Evolutionary conservation across 2,329 filamentous ascomycete genomes (phyloP).

Genomic region (Colletotrichum tamarilloi): DNA sequence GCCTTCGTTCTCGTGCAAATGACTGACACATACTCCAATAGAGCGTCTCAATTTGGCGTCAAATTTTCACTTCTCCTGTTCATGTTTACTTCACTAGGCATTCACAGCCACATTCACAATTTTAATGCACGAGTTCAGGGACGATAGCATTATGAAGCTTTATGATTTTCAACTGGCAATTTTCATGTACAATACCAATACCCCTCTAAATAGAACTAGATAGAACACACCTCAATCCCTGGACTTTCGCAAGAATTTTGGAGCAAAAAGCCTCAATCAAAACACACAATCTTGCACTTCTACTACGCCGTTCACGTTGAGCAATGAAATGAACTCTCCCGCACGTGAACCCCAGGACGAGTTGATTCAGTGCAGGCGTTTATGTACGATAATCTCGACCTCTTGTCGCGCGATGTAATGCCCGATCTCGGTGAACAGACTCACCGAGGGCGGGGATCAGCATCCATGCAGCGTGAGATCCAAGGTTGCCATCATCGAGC

Average conservation of each 20-base stretch:
- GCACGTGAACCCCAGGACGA: too few species aligned
- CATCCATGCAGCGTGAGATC: constrained; percentile 26
- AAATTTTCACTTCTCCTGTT: not conserved
- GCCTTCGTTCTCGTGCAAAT: not conserved
- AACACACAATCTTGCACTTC: too few species aligned
- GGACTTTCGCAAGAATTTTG: too few species aligned
- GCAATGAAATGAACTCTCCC: too few species aligned
- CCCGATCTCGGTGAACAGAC: not conserved
- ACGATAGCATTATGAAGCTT: not conserved
- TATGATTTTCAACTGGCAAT: not conserved
- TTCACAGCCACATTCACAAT: not conserved
- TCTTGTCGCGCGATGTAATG: not conserved
- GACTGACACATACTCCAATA: not conserved
- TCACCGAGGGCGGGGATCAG: constrained; percentile 27
- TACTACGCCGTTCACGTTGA: too few species aligned
- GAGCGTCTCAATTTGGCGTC: not conserved
- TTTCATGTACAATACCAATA: not conserved
- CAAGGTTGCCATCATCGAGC: constrained; percentile 16
- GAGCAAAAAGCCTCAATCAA: too few species aligned
- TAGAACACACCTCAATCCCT: not conserved
- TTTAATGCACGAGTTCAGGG: not conserved
- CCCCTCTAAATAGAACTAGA: not conserved
- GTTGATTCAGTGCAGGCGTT: not conserved
- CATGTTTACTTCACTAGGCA: not conserved
- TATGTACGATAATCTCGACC: not conserved